These are phyloP conservation scores for Adenanthera pavonina DNA, from an alignment of 306 rosid genomes.

Conservation along the genomic window DNA sequence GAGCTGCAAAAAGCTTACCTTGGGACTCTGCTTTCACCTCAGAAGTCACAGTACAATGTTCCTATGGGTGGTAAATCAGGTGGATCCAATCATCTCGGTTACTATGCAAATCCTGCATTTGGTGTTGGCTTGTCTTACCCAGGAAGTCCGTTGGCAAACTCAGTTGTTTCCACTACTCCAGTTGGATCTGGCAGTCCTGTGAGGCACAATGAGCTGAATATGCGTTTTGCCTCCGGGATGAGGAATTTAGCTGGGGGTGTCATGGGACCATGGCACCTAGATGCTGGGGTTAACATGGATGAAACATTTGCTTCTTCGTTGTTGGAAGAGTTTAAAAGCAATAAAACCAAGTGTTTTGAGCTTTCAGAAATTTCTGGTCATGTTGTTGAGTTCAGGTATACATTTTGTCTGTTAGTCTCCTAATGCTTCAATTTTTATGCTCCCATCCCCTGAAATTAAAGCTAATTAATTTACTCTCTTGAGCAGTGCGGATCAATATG, in stretches of 20 bases:
- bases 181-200: conserved; percentile 93
- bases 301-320: conserved; percentile 80
- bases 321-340: conserved; percentile 89
- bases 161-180: conserved; percentile 74
- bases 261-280: conserved; percentile 86
- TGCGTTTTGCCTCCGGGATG: conserved; percentile 82
- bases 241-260: conserved; percentile 77
- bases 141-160: conserved; percentile 87
- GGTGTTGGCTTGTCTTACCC: conserved; percentile 84
- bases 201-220: conserved; percentile 75
- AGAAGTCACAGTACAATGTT: conserved; percentile 77
- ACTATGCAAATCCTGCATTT: conserved; percentile 77
- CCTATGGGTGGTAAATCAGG: conserved; percentile 72
- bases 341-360: conserved; percentile 85
- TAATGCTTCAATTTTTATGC: conserved; percentile 29
- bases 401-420: conserved; percentile 8
- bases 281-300: conserved; percentile 64
- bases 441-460: conserved; percentile 21
- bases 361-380: conserved; percentile 74
- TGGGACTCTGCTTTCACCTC: conserved; percentile 76
- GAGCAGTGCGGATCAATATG: conserved; percentile 89
- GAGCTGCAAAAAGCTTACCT: conserved; percentile 90
- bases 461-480: conserved; percentile 30
- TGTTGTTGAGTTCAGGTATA: conserved; percentile 78
- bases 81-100: conserved; percentile 77